Percentiles rank a stretch among this genome's conserved stretches.
Evolutionary conservation across 1,139 yeast genomes (phyloP).

Genomic region (Geotrichum aggregatum): DNA sequence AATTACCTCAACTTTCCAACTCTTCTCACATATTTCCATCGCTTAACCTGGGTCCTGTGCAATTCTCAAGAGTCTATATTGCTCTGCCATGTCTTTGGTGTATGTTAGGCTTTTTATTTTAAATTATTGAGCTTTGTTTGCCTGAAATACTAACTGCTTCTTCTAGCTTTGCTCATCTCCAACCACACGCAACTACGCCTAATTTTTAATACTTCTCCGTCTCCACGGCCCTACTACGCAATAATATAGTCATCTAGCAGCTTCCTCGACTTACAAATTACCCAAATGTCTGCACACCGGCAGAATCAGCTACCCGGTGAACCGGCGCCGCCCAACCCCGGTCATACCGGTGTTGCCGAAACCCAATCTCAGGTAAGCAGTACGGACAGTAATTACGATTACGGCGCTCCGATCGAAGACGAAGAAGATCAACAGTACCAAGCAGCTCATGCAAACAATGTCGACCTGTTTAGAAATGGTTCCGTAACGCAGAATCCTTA

Average conservation of each 20-base stretch:
- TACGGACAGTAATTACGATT: constrained; percentile 11
- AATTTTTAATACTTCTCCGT: too few relatives aligned
- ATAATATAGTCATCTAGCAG: too few relatives aligned
- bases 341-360: not conserved
- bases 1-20: not conserved
- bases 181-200: not conserved
- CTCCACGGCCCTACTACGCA: too few relatives aligned
- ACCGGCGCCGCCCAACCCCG: too few relatives aligned
- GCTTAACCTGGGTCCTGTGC: too few relatives aligned
- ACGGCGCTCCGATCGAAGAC: constrained; percentile 4
- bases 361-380: constrained; percentile 1
- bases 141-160: not conserved
- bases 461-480: constrained; percentile 3
- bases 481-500: constrained; percentile 11
- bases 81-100: too few relatives aligned
- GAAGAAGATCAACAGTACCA: constrained; percentile 12
- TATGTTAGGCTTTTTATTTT: too few relatives aligned
- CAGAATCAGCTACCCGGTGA: too few relatives aligned
- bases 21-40: not conserved
- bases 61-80: too few relatives aligned
- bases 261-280: too few relatives aligned
- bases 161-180: not conserved
- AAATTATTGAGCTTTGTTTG: not conserved
- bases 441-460: constrained; percentile 4
- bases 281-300: too few relatives aligned